Base-by-base conservation (phyloP, 73 alveolate genomes). In the Paramecium sonneborni region DNA sequence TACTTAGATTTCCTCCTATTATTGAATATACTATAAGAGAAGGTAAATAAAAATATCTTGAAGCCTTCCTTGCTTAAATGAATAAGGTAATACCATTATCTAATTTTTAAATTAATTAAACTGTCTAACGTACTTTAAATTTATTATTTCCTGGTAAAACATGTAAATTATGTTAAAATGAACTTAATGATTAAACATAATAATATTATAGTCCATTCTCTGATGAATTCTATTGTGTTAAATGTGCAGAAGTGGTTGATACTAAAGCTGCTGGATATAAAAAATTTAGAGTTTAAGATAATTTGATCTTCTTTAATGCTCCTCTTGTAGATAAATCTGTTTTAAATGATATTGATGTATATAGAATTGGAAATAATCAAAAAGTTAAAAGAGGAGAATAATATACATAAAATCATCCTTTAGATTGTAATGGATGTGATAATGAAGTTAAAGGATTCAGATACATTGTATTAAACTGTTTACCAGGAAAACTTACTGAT, bases 371-470 rank as follows among this genome's bases (percentile, higher is more conserved):
- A 26, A 26, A 62, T 10, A 62, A 62, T 12, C 34, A 30, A 32
- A 62, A 62, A 24, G 84, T 62, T 30, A 62, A 62, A 32, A 62
- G 24, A 62, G 84, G 84, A 12, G 84, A 62, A 3, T 15, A 62
- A 32, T 62, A 30, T 14, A 62, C 39, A 12, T 12, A 62, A 62
- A 62, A 62, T 62, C 84, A 62, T 62, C 46, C 84, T 5, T 26
- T 62, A 6, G 84, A 62, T 62, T 62, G 84, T n/a, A 62, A 62
- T 62, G 84, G 84, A 62, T 62, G 84, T 62, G 84, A 62, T 30
- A 26, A 46, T 14, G 84, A 62, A 23, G 84, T 62, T 32, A 30
- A 62, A 62, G 84, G 84, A 6, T 62, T 62, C 26, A 62, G 84
- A 62, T 62, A 62, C 11, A 62, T 62, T 5, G 84, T 26, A 3